Conservation (phyloP, 2,329 filamentous ascomycete species). For the Colletotrichum sp. region DNA sequence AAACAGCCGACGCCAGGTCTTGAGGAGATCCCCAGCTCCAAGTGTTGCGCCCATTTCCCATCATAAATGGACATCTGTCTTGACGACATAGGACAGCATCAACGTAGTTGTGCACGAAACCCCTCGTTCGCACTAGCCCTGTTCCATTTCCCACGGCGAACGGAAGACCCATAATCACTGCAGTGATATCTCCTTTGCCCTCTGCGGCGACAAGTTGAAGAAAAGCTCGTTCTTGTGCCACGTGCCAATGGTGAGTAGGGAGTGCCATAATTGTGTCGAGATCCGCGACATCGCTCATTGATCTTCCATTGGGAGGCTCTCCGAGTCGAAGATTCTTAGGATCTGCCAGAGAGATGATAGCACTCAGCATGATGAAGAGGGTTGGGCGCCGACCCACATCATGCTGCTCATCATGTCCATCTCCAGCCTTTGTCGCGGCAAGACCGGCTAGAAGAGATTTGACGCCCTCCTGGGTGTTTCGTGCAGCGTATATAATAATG, state of each 20-base stretch:
- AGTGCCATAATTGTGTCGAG: background rate
- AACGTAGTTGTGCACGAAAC: background rate
- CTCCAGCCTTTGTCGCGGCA: background rate
- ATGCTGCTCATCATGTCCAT: background rate
- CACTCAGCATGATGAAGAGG: background rate
- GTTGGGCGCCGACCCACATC: background rate
- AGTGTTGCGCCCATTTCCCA: background rate
- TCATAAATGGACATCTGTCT: background rate
- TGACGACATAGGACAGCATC: background rate
- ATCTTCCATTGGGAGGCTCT: background rate
- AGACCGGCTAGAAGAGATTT: background rate
- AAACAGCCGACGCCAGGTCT: background rate
- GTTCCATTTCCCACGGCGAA: background rate
- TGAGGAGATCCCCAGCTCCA: background rate
- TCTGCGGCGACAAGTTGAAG: background rate
- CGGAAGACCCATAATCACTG: background rate
- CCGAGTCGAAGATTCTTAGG: background rate
- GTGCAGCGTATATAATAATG: background rate
- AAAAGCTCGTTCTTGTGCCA: background rate
- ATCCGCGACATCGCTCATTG: background rate
- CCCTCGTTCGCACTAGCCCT: background rate
- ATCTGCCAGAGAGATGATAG: conserved; percentile 1
- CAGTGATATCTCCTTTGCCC: background rate
- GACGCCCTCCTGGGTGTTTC: background rate
- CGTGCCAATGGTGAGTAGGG: background rate